These are phyloP conservation scores for Penicillium manginii DNA, from an alignment of 495 filamentous ascomycete species.

Conservation along the genomic window DNA sequence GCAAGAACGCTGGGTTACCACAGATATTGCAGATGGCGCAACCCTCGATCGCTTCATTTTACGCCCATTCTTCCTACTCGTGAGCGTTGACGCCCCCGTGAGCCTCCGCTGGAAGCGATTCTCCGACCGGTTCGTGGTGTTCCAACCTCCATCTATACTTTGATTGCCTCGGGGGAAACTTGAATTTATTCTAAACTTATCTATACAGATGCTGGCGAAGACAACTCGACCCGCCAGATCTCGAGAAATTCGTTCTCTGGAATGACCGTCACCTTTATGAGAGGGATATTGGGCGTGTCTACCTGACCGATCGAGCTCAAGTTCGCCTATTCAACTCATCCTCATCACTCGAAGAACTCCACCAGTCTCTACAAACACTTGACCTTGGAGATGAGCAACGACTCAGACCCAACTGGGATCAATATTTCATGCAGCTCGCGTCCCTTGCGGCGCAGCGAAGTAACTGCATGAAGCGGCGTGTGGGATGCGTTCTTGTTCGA, in stretches of 20 bases:
- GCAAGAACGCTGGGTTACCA: constrained; percentile 81
- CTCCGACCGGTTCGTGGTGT: constrained; percentile 50
- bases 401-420: constrained; percentile 91
- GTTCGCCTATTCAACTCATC: constrained; percentile 86
- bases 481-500: constrained; percentile 92
- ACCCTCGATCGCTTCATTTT: constrained; percentile 72
- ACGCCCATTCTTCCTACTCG: constrained; percentile 89
- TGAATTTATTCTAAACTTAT: constrained; percentile 7
- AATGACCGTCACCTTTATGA: constrained; percentile 81
- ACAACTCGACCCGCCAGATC: constrained; percentile 52
- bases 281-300: constrained; percentile 62
- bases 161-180: background rate
- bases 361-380: constrained; percentile 66
- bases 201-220: constrained; percentile 46
- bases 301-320: constrained; percentile 77
- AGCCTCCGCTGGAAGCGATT: constrained; percentile 80
- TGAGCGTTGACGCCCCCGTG: constrained; percentile 90
- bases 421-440: constrained; percentile 96
- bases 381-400: constrained; percentile 78
- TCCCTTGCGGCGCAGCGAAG: constrained; percentile 87
- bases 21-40: constrained; percentile 69
- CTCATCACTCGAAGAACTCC: constrained; percentile 67
- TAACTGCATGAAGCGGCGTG: constrained; percentile 98
- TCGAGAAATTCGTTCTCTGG: constrained; percentile 76
- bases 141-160: background rate